phyloP scores from a whole-genome alignment of 768 basidiomycete genomes.

The Panellus pusillus region DNA sequence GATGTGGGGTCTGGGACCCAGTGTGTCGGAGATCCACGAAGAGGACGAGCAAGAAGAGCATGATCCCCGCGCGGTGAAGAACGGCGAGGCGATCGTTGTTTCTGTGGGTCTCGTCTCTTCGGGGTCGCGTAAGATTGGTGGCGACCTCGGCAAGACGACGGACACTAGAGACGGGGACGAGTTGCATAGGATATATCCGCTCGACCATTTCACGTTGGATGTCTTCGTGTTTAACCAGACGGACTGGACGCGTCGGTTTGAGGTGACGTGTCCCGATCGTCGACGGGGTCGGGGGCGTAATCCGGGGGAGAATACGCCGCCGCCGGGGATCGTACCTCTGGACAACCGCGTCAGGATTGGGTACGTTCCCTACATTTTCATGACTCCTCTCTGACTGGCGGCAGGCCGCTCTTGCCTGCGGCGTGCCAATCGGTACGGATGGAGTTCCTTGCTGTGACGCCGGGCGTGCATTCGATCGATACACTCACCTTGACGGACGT shows the following conservation, averaged over 20 bases:
- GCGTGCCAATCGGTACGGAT: constrained; percentile 86
- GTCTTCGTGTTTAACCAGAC: constrained; percentile 88
- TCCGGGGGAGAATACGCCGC: constrained; percentile 39
- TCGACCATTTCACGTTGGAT: constrained; percentile 77
- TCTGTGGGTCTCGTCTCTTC: constrained; percentile 57
- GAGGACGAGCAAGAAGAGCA: constrained; percentile 13
- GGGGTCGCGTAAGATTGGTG: constrained; percentile 17
- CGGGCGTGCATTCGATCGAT: constrained; percentile 78
- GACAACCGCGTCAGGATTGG: constrained; percentile 80
- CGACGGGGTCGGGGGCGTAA: constrained; percentile 44
- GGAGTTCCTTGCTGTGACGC: constrained; percentile 77
- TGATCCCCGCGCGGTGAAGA: constrained; percentile 16
- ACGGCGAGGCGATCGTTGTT: constrained; percentile 64
- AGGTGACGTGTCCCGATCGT: constrained; percentile 66
- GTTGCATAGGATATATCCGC: constrained; percentile 55
- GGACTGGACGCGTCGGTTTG: constrained; percentile 73
- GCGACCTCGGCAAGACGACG: constrained; percentile 22
- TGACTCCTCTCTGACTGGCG: not conserved
- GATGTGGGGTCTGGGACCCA: constrained; percentile 18
- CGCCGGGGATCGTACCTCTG: constrained; percentile 69
- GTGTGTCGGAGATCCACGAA: constrained; percentile 24
- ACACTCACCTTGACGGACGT: constrained; percentile 72
- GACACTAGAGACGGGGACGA: constrained; percentile 33
- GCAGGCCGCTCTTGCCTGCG: constrained; percentile 74
- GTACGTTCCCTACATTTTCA: constrained; percentile 43